Conservation (phyloP, 164 flowering plant species). For the Platanus orientalis region DNA sequence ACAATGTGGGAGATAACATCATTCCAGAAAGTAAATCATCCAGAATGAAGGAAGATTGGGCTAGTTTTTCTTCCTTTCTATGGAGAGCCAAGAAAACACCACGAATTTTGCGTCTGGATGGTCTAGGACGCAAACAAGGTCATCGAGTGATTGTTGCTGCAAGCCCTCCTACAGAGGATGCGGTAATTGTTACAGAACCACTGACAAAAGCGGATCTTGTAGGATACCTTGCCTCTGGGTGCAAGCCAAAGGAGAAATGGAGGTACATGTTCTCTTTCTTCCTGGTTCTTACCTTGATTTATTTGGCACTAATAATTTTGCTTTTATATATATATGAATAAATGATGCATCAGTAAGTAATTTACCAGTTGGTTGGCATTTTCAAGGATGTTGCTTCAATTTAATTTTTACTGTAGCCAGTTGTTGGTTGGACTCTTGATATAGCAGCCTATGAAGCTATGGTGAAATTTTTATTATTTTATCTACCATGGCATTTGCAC, state of each 20-base stretch:
- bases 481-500: too few species aligned
- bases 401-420: too few species aligned
- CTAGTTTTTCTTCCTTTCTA: slow-evolving; percentile 27
- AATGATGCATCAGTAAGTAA: neutral
- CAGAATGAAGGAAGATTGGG: slow-evolving; percentile 19
- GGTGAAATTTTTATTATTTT: too few species aligned
- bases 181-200: slow-evolving; percentile 72
- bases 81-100: slow-evolving; percentile 19
- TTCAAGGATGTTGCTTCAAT: too few species aligned
- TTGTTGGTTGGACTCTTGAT: too few species aligned
- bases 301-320: too few species aligned
- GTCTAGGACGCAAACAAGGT: slow-evolving; percentile 27
- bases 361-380: neutral
- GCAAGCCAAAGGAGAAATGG: slow-evolving; percentile 96
- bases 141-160: slow-evolving; percentile 60
- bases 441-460: too few species aligned
- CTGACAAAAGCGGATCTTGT: slow-evolving; percentile 92
- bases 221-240: slow-evolving; percentile 89
- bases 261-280: slow-evolving; percentile 40
- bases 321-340: too few species aligned
- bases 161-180: slow-evolving; percentile 94
- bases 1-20: slow-evolving; percentile 10
- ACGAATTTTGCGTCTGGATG: slow-evolving; percentile 14
- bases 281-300: too few species aligned
- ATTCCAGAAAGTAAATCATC: slow-evolving; percentile 14